Percentiles rank a stretch among this genome's conserved stretches.
Conservation (phyloP, 225 moss, liverwort and hornwort genomes). For the Climacium dendroides region DNA sequence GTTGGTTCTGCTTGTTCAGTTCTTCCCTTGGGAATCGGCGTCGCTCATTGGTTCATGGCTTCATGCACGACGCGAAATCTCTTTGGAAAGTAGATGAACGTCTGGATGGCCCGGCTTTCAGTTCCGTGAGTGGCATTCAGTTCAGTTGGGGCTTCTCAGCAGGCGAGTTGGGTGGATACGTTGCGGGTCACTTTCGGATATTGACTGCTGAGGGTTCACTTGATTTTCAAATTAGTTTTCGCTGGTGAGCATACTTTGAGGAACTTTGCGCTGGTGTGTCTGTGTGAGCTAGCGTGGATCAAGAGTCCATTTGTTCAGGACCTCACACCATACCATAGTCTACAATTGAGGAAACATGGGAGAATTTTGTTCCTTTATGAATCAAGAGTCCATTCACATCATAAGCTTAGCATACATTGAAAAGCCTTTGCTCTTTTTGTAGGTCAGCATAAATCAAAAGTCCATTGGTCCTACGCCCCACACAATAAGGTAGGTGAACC, state of each 20-base stretch:
- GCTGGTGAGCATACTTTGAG: not conserved
- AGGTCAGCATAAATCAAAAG: not conserved
- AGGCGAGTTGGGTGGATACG: not conserved
- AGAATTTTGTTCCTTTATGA: not conserved
- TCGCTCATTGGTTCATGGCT: not conserved
- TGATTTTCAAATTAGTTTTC: not conserved
- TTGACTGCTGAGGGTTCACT: not conserved
- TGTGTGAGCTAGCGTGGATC: not conserved
- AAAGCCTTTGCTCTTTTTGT: not conserved
- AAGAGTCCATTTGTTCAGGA: not conserved
- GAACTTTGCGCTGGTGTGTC: too few relatives aligned
- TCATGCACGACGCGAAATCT: not conserved
- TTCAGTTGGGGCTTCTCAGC: not conserved
- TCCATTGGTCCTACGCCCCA: not conserved
- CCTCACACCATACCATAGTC: not conserved
- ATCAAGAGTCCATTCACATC: not conserved
- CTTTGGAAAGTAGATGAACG: not conserved
- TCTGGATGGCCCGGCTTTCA: not conserved
- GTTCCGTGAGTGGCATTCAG: not conserved
- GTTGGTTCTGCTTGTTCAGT: not conserved
- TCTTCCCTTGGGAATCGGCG: not conserved
- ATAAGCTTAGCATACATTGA: not conserved
- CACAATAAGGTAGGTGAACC: not conserved
- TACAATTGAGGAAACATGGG: not conserved
- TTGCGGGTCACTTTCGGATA: not conserved